Evolutionary conservation across 2,329 filamentous ascomycete genomes (phyloP).

Genomic region (Pseudopyrenochaeta lycopersici): DNA sequence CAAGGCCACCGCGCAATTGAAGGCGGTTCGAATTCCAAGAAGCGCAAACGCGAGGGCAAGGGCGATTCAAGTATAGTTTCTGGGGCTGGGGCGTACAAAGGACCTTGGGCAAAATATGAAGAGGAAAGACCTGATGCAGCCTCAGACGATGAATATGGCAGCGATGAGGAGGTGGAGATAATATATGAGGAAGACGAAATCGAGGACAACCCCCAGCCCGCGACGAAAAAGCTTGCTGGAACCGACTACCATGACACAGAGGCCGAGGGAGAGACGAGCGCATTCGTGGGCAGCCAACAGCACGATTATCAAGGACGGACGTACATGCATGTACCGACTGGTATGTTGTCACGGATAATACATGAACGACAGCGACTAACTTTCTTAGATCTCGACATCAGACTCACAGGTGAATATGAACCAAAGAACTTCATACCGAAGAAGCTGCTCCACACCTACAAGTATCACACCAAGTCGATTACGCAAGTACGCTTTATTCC

Average conservation of each 20-base stretch:
- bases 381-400: constrained; percentile 45
- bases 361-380: constrained; percentile 10
- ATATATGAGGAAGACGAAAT: constrained; percentile 79
- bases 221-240: constrained; percentile 66
- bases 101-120: constrained; percentile 91
- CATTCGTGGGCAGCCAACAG: constrained; percentile 83
- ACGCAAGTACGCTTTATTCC: constrained; percentile 93
- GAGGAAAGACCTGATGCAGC: constrained; percentile 73
- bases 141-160: constrained; percentile 68
- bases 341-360: constrained; percentile 20
- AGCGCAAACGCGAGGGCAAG: constrained; percentile 82
- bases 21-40: constrained; percentile 70
- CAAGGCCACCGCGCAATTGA: constrained; percentile 84
- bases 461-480: constrained; percentile 82
- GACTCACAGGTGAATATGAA: constrained; percentile 78
- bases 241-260: constrained; percentile 61
- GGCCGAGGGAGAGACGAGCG: constrained; percentile 73
- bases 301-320: constrained; percentile 95
- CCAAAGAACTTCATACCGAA: constrained; percentile 93
- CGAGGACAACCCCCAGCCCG: constrained; percentile 66
- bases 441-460: constrained; percentile 92
- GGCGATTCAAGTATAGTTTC: constrained; percentile 86
- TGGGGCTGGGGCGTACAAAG: constrained; percentile 87
- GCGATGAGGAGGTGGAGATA: constrained; percentile 77
- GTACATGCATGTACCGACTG: constrained; percentile 94